Evolutionary conservation across 495 filamentous ascomycete genomes (phyloP).

Genomic region (Tuber melanosporum): DNA sequence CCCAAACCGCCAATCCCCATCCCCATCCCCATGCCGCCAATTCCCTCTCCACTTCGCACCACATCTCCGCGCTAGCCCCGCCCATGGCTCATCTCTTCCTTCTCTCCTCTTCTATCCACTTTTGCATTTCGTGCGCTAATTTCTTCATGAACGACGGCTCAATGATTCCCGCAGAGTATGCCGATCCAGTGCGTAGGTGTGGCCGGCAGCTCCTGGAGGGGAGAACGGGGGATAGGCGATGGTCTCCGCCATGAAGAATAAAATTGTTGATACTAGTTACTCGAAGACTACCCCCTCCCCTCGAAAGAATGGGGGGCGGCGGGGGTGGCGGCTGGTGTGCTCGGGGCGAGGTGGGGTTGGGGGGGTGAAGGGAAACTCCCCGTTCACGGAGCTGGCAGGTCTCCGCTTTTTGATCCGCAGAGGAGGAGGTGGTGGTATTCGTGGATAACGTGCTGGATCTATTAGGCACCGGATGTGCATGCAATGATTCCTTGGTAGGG

Average conservation of each 20-base stretch:
- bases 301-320: neutral
- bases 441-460: constrained; percentile 20
- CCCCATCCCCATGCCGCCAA: constrained; percentile 40
- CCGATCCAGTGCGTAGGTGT: constrained; percentile 24
- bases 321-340: neutral
- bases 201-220: constrained; percentile 19
- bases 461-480: constrained; percentile 16
- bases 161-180: constrained; percentile 52
- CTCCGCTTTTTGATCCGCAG: constrained; percentile 1
- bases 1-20: neutral
- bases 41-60: constrained; percentile 40
- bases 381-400: neutral
- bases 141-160: constrained; percentile 85
- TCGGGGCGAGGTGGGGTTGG: constrained; percentile 11
- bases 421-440: constrained; percentile 2
- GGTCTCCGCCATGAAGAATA: constrained; percentile 26
- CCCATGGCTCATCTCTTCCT: constrained; percentile 41
- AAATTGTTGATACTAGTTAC: constrained; percentile 18
- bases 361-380: constrained; percentile 8
- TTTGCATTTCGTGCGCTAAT: constrained; percentile 83
- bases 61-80: constrained; percentile 43
- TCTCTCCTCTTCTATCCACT: constrained; percentile 69
- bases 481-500: constrained; percentile 6
- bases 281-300: constrained; percentile 12
- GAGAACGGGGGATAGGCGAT: constrained; percentile 30